Conservation (phyloP, 2,329 filamentous ascomycete genomes). For the Grosmannia clavigera region DNA sequence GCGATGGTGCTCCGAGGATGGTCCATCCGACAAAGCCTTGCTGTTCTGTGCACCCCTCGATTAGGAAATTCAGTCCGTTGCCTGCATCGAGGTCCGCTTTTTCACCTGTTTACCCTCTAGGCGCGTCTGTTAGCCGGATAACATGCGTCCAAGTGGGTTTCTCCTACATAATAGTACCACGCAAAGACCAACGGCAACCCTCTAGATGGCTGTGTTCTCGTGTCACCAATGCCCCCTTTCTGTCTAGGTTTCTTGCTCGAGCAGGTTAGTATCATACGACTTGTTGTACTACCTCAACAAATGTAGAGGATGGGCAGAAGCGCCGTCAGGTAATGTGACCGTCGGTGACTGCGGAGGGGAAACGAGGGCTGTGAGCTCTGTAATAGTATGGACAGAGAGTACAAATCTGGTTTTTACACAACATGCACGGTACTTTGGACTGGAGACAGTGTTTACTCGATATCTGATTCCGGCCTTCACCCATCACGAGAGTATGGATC, state of each 20-base stretch:
- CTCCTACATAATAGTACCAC: neutral
- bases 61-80: neutral
- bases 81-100: neutral
- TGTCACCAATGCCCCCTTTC: neutral
- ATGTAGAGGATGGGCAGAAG: neutral
- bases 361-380: neutral
- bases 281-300: no score
- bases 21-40: neutral
- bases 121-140: constrained; percentile 1
- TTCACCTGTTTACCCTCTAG: neutral
- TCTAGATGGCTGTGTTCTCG: neutral
- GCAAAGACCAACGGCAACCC: neutral
- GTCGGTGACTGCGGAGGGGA: neutral
- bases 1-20: neutral
- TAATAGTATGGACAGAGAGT: neutral
- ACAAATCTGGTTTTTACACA: no score
- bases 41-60: neutral
- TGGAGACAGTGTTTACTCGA: no score
- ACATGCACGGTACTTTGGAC: no score
- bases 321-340: neutral
- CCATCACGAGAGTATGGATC: no score
- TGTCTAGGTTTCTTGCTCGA: neutral
- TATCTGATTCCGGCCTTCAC: no score
- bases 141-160: neutral
- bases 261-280: neutral